These are phyloP conservation scores for Talaromyces sp. DNA, from an alignment of 2,329 filamentous ascomycete genomes.

Conservation along the genomic window DNA sequence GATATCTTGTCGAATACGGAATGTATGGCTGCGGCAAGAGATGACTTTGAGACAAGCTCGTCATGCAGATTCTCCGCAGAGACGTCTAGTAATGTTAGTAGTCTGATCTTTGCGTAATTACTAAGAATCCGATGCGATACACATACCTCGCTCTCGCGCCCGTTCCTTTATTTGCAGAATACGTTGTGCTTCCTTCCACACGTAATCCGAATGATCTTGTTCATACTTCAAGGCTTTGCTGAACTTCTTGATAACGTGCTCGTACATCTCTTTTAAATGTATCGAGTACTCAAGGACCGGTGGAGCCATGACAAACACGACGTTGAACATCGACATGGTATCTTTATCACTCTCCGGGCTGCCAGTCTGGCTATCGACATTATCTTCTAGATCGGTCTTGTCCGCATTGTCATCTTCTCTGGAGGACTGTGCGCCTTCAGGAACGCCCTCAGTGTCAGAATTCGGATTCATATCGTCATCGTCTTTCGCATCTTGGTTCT, in stretches of 20 bases:
- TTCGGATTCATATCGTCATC: slow-evolving; percentile 19
- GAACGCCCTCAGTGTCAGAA: not conserved
- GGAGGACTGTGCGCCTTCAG: not conserved
- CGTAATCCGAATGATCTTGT: slow-evolving; percentile 82
- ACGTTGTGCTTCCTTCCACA: slow-evolving; percentile 82
- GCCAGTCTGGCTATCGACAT: slow-evolving; percentile 20
- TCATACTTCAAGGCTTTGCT: slow-evolving; percentile 90
- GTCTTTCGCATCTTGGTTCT: slow-evolving; percentile 29
- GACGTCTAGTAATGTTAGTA: slow-evolving; percentile 22
- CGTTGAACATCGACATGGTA: slow-evolving; percentile 94
- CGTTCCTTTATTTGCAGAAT: slow-evolving; percentile 79
- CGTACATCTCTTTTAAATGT: slow-evolving; percentile 72
- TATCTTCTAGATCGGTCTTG: slow-evolving; percentile 9
- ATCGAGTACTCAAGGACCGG: slow-evolving; percentile 69
- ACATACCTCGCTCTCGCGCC: slow-evolving; percentile 57
- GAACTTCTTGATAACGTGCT: slow-evolving; percentile 85
- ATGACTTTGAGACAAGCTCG: slow-evolving; percentile 56
- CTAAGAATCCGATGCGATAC: not conserved
- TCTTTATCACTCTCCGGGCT: slow-evolving; percentile 42
- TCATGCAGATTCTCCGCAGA: slow-evolving; percentile 37
- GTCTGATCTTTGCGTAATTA: not conserved
- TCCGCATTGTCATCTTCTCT: slow-evolving; percentile 19
- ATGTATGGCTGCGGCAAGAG: slow-evolving; percentile 74
- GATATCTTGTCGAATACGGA: slow-evolving; percentile 78
- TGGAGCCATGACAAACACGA: slow-evolving; percentile 85